Evolutionary conservation across 257 asterid genomes (phyloP).

Genomic region (Rhazya stricta): DNA sequence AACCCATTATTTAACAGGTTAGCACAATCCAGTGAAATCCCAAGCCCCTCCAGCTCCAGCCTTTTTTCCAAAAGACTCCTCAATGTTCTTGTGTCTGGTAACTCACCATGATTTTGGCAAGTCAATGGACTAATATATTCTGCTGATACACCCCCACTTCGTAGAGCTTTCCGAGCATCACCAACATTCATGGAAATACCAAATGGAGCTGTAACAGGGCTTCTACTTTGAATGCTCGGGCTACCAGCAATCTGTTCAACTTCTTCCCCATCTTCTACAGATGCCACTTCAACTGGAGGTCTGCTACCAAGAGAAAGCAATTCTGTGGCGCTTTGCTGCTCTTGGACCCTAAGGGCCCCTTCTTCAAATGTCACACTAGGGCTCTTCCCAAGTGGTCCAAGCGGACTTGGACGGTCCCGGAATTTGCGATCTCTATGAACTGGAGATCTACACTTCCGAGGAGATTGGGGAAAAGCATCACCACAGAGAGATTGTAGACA

Average conservation of each 20-base stretch:
- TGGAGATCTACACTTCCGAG: constrained; percentile 60
- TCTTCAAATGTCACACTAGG: constrained; percentile 54
- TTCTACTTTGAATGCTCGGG: constrained; percentile 42
- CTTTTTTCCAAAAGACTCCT: constrained; percentile 49
- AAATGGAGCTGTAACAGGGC: constrained; percentile 66
- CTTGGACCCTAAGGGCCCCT: constrained; percentile 47
- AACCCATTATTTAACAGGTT: constrained; percentile 58
- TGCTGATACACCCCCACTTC: constrained; percentile 21
- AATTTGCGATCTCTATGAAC: constrained; percentile 54
- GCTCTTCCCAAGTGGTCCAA: constrained; percentile 81
- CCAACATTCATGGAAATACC: constrained; percentile 49
- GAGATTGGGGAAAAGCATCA: constrained; percentile 59
- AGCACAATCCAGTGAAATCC: constrained; percentile 58
- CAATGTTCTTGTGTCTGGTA: constrained; percentile 57
- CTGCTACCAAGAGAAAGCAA: constrained; percentile 66
- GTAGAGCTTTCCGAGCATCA: constrained; percentile 33
- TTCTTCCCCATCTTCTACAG: constrained; percentile 88
- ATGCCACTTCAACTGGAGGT: constrained; percentile 49
- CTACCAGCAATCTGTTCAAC: constrained; percentile 68
- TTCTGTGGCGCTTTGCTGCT: constrained; percentile 73
- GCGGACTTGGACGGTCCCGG: constrained; percentile 78
- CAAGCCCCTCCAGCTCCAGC: constrained; percentile 63
- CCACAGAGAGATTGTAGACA: constrained; percentile 53
- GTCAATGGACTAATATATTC: constrained; percentile 14
- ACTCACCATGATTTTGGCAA: constrained; percentile 41